Conservation (phyloP, 164 flowering plant species). For the Taxillus chinensis region DNA sequence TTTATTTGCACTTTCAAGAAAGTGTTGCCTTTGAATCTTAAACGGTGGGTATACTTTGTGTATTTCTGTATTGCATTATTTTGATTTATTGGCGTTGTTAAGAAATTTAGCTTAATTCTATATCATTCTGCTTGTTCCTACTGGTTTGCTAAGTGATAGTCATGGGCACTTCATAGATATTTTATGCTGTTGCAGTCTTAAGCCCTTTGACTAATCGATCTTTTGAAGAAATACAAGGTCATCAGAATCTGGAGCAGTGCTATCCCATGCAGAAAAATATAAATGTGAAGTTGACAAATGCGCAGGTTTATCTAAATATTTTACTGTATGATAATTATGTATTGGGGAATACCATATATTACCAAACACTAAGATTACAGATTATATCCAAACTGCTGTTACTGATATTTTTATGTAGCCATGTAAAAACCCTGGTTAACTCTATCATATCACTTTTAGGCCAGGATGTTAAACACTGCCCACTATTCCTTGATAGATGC, state of each 20-base stretch:
- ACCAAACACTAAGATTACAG: too few species aligned
- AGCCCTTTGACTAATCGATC: constrained; percentile 35
- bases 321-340: not conserved
- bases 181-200: constrained; percentile 32
- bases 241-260: constrained; percentile 53
- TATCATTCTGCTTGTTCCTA: not conserved
- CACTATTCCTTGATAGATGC: too few species aligned
- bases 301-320: constrained; percentile 43
- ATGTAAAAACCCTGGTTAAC: too few species aligned
- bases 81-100: not conserved
- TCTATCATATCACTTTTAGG: too few species aligned
- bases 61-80: not conserved
- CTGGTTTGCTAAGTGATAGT: not conserved
- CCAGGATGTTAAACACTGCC: too few species aligned
- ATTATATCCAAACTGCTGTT: too few species aligned
- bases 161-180: not conserved
- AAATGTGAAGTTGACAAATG: constrained; percentile 53
- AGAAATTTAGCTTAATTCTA: not conserved
- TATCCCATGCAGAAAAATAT: constrained; percentile 57
- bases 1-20: too few species aligned
- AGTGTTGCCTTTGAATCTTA: too few species aligned
- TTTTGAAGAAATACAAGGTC: constrained; percentile 26
- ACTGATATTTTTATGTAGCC: too few species aligned
- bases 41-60: too few species aligned
- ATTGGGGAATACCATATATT: too few species aligned